A percentile compares a stretch with the other conserved stretches of the same genome.
Evolutionary conservation across 2,329 filamentous ascomycete genomes (phyloP).

Genomic region (Epichloe scottii): DNA sequence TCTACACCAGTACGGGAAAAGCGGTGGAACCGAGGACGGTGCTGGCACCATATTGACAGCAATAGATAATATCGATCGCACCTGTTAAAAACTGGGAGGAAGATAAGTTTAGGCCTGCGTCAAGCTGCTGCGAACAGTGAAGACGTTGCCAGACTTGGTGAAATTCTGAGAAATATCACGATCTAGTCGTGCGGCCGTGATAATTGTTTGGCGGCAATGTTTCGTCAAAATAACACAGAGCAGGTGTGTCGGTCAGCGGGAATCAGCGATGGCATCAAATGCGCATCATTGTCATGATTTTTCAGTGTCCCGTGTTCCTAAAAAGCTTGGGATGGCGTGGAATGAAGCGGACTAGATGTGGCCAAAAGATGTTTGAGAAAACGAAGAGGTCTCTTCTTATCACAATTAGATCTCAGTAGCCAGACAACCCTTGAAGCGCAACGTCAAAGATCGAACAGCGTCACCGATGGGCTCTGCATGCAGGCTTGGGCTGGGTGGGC

Average conservation of each 20-base stretch:
- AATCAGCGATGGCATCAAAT: not conserved
- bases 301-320: not conserved
- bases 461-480: not conserved
- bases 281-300: not conserved
- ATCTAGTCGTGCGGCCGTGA: not conserved
- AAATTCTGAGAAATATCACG: not conserved
- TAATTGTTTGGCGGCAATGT: not conserved
- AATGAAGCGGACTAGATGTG: not conserved
- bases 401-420: not conserved
- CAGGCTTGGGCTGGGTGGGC: not conserved
- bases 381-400: not conserved
- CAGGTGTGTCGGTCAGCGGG: not conserved
- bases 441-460: conserved; percentile 3
- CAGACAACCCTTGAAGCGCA: conserved; percentile 4
- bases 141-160: not conserved
- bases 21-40: conserved; percentile 53
- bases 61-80: not conserved
- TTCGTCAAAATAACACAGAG: not conserved
- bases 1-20: conserved; percentile 84
- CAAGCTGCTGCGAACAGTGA: not conserved
- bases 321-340: not conserved
- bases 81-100: not conserved
- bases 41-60: conserved; percentile 35
- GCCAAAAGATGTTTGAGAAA: not conserved
- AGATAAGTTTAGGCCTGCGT: not conserved